Evolutionary conservation across 257 asterid genomes (phyloP), one percentile per base, ranked within the genome.

Genomic region (Handroanthus guayacan): DNA sequence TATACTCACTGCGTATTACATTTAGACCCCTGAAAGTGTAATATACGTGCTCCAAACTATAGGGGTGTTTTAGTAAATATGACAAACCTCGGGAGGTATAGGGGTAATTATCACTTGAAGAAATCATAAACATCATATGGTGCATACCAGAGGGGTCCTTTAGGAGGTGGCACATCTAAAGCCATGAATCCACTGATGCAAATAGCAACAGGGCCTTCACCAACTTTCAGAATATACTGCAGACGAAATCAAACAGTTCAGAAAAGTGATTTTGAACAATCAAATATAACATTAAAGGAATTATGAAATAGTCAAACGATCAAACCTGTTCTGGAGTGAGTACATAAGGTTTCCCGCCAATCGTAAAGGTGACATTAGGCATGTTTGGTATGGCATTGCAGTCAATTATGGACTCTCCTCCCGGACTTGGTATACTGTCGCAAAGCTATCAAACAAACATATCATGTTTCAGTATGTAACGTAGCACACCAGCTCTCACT

Each of bases 111-210:
- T 25, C 31, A 25, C 9, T 36, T 52, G 9, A 48, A 10, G 58
- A 39, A 36, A 60, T 44, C 57, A 55, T 2, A 50, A 14, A 11
- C 20, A 65, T 3, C 16, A 54, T 34, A 67, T 54, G 20, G 60
- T 48, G 74, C 88, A 10, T 85, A 95, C 99, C 99, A 95, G 10
- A 95, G 88, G 64, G 99, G 99, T 54, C 99, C 99, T 7, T 89
- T 88, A 65, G 99, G 98, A 47, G 96, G 84, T 2, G 96, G 87
- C 37, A 95, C 82, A 60, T 95, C 99, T 75, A 95, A 70, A 69
- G 99, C 97, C 91, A 86, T 85, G 85, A 95, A 95, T 62, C 97
- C 98, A 65, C 99, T 95, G 78, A 95, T 66, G 81, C 99, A 95
- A 47, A 89, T 56, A 20, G 91, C 63, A n/a, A 87, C 67, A 60